Evolutionary conservation across 257 asterid genomes (phyloP).

Genomic region (Nicotiana otophora): DNA sequence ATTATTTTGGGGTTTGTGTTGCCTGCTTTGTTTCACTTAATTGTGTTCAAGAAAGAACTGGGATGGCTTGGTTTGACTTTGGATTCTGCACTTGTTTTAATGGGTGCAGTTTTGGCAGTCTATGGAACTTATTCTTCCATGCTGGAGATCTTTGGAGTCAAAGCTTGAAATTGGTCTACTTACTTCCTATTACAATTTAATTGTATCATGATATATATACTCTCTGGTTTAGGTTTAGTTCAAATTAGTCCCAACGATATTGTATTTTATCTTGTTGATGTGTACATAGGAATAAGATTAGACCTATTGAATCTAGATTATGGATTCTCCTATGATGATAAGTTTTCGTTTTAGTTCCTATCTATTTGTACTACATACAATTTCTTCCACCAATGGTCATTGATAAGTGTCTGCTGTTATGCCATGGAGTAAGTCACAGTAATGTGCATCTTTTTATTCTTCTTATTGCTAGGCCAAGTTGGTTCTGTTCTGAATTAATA

Average conservation of each 20-base stretch:
- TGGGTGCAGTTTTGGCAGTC: neutral
- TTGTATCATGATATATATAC: neutral
- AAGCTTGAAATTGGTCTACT: neutral
- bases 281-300: no score
- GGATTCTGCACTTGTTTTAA: slow-evolving; percentile 8
- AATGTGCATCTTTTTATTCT: neutral
- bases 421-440: neutral
- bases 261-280: neutral
- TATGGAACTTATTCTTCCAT: slow-evolving; percentile 9
- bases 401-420: neutral
- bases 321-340: neutral
- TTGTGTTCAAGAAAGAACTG: slow-evolving; percentile 4
- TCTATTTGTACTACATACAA: neutral
- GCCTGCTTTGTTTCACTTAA: slow-evolving; percentile 12
- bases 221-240: neutral
- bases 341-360: neutral
- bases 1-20: slow-evolving; percentile 5
- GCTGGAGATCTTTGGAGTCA: neutral
- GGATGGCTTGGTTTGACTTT: neutral
- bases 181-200: neutral
- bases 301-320: no score
- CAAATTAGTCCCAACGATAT: neutral
- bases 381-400: neutral
- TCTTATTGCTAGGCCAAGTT: neutral
- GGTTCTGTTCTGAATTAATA: neutral